phyloP scores from a whole-genome alignment of 257 asterid genomes.

The Eustoma russellianum region DNA sequence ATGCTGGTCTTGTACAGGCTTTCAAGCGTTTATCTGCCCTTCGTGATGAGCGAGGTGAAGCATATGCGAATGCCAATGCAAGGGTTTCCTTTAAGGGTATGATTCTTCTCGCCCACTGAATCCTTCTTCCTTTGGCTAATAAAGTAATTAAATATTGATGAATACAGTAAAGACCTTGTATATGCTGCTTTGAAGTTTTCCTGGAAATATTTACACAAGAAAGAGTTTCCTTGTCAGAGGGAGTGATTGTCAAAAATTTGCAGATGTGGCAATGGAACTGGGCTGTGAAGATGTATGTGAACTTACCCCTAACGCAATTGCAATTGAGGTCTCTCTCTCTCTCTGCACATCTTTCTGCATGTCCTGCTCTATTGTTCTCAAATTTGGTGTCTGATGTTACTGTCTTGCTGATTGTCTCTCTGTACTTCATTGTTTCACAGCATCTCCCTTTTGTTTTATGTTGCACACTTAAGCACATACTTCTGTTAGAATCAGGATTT shows the following conservation, averaged over 20 bases:
- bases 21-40: constrained; percentile 56
- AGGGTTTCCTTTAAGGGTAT: constrained; percentile 69
- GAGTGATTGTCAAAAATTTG: not conserved
- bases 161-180: too few species aligned
- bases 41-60: constrained; percentile 66
- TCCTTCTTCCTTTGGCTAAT: not conserved
- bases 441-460: too few species aligned
- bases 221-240: too few species aligned
- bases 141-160: not conserved
- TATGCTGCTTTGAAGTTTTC: not conserved
- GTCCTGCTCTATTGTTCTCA: too few species aligned
- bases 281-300: constrained; percentile 47
- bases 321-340: constrained; percentile 52
- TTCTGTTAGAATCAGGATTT: too few species aligned
- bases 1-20: constrained; percentile 31
- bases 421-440: too few species aligned
- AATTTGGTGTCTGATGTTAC: too few species aligned
- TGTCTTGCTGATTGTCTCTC: too few species aligned
- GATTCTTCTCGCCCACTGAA: constrained; percentile 1
- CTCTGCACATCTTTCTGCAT: not conserved
- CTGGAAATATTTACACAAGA: too few species aligned
- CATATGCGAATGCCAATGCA: constrained; percentile 63
- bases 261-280: constrained; percentile 57
- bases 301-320: constrained; percentile 56
- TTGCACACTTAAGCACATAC: too few species aligned